Percentiles rank a stretch among this genome's conserved stretches.
phyloP scores from a whole-genome alignment of 139 green algal species.

The Micromonas pusilla region DNA sequence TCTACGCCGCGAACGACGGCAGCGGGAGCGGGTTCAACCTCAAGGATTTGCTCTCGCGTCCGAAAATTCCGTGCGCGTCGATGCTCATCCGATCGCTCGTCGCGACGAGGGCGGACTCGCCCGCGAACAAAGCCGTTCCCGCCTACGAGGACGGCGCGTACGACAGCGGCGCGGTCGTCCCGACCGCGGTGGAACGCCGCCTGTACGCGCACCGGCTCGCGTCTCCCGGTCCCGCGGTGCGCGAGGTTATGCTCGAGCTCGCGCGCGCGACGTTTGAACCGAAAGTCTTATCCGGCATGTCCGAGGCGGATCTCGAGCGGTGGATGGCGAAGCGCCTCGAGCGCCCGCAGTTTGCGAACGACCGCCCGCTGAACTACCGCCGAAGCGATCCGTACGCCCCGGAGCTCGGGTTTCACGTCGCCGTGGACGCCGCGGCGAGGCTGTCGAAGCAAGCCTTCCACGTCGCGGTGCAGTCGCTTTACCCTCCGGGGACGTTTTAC shows the following conservation, averaged over 20 bases:
- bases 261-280: background rate
- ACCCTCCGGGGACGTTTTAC: conserved; percentile 42
- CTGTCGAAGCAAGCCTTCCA: conserved; percentile 45
- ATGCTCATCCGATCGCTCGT: conserved; percentile 46
- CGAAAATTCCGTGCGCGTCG: conserved; percentile 46
- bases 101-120: background rate
- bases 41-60: background rate
- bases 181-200: conserved; percentile 45
- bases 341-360: background rate
- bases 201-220: conserved; percentile 38
- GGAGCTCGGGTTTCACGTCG: conserved; percentile 53
- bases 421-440: conserved; percentile 45
- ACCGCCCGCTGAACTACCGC: conserved; percentile 44
- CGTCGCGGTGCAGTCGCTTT: conserved; percentile 43
- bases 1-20: conserved; percentile 42
- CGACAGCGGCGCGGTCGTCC: conserved; percentile 41
- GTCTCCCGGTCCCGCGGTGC: background rate
- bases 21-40: conserved; percentile 7
- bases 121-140: conserved; percentile 31
- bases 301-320: conserved; percentile 46
- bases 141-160: conserved; percentile 52
- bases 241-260: background rate
- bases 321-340: conserved; percentile 42
- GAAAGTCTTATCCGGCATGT: background rate
- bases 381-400: conserved; percentile 38